phyloP scores from a whole-genome alignment of 345 rosid genomes.

The Bruguiera parviflora region DNA sequence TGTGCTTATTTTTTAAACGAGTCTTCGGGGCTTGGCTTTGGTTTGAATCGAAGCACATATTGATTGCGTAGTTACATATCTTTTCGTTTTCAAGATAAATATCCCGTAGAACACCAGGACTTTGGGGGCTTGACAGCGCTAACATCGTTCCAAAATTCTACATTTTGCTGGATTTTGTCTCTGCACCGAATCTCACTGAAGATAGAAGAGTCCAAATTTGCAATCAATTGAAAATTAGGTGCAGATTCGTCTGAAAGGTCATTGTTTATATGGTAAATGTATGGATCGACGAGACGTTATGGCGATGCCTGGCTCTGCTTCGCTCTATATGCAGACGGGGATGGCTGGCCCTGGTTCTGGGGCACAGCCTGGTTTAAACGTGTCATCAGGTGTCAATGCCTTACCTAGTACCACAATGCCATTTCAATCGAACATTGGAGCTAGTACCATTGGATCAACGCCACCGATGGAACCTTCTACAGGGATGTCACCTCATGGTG shows the following conservation, averaged over 20 bases:
- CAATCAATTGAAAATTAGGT: slow-evolving; percentile 20
- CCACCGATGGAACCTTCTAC: slow-evolving; percentile 53
- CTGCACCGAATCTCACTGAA: slow-evolving; percentile 7
- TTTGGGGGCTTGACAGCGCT: slow-evolving; percentile 1
- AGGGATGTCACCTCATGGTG: slow-evolving; percentile 48
- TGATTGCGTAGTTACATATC: not conserved
- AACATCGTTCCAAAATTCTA: slow-evolving; percentile 23
- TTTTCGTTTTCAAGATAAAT: slow-evolving; percentile 10
- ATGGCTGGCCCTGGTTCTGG: slow-evolving; percentile 60
- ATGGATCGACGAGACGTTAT: slow-evolving; percentile 96
- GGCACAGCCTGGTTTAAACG: slow-evolving; percentile 53
- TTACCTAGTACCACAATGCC: slow-evolving; percentile 46
- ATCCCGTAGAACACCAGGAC: not conserved
- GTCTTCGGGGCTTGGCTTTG: slow-evolving; percentile 7
- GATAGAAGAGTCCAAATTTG: slow-evolving; percentile 4
- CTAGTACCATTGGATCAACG: slow-evolving; percentile 45
- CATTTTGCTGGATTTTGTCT: slow-evolving; percentile 18
- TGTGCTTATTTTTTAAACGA: slow-evolving; percentile 3
- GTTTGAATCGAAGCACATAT: slow-evolving; percentile 12
- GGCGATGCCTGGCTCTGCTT: slow-evolving; percentile 66
- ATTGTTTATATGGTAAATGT: slow-evolving; percentile 49
- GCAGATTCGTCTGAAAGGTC: slow-evolving; percentile 25
- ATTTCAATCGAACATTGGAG: slow-evolving; percentile 57
- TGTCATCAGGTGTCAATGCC: slow-evolving; percentile 55
- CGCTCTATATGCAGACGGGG: slow-evolving; percentile 83